Conservation (phyloP, 2,329 filamentous ascomycete species). For the Trichoderma hamatum region DNA sequence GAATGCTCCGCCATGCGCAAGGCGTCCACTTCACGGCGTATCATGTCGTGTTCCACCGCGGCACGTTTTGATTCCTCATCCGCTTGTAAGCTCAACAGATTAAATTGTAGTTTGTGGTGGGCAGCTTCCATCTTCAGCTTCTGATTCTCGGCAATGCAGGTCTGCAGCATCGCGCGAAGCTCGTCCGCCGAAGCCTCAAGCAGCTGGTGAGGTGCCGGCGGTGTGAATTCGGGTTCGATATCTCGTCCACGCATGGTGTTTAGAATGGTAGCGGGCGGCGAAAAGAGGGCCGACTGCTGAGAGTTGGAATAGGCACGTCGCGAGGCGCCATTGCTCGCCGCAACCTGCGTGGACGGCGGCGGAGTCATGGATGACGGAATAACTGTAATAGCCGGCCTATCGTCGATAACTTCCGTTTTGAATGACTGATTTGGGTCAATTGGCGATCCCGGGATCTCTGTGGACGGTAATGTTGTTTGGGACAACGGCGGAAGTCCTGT, state of each 20-base stretch:
- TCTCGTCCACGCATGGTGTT: slow-evolving; percentile 41
- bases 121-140: slow-evolving; percentile 78
- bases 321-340: slow-evolving; percentile 36
- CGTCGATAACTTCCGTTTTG: slow-evolving; percentile 54
- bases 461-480: slow-evolving; percentile 60
- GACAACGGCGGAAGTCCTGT: slow-evolving; percentile 43
- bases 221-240: slow-evolving; percentile 46
- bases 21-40: slow-evolving; percentile 83
- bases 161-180: slow-evolving; percentile 59
- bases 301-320: slow-evolving; percentile 44
- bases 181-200: slow-evolving; percentile 57
- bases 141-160: slow-evolving; percentile 58
- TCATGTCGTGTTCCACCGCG: slow-evolving; percentile 89
- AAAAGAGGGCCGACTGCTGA: slow-evolving; percentile 55
- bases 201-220: slow-evolving; percentile 55
- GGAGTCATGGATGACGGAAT: slow-evolving; percentile 63
- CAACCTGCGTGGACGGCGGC: slow-evolving; percentile 58
- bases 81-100: slow-evolving; percentile 80
- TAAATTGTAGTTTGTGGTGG: slow-evolving; percentile 89
- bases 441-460: slow-evolving; percentile 58
- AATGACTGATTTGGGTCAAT: slow-evolving; percentile 54
- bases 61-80: slow-evolving; percentile 84
- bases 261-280: slow-evolving; percentile 55
- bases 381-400: slow-evolving; percentile 47
- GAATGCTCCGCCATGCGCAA: slow-evolving; percentile 74